phyloP scores from a whole-genome alignment of 495 filamentous ascomycete genomes.

The Lepraria neglecta region DNA sequence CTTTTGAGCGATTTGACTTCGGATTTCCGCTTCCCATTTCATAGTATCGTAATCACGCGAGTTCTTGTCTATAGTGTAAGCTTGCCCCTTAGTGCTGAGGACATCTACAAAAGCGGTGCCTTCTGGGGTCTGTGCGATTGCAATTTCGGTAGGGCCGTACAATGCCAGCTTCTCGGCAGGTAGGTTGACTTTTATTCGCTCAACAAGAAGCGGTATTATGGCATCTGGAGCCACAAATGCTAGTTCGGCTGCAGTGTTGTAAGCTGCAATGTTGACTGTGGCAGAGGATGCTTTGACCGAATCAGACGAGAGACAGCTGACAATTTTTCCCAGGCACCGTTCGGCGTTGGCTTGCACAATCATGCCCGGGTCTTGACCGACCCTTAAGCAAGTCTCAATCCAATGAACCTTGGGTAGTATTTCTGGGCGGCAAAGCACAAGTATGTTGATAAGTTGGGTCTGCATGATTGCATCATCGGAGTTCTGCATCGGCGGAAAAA shows the following conservation, averaged over 20 bases:
- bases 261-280: conserved; percentile 59
- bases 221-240: conserved; percentile 86
- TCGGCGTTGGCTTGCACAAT: conserved; percentile 51
- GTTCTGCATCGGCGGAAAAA: conserved; percentile 51
- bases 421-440: conserved; percentile 71
- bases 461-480: conserved; percentile 39
- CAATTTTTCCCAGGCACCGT: conserved; percentile 44
- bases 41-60: conserved; percentile 88
- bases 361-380: conserved; percentile 72
- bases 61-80: conserved; percentile 66
- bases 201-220: conserved; percentile 68
- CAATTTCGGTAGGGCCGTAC: conserved; percentile 78
- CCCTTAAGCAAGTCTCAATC: conserved; percentile 78
- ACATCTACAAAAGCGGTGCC: conserved; percentile 87
- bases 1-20: conserved; percentile 80
- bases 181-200: conserved; percentile 65
- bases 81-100: conserved; percentile 66
- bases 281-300: neutral
- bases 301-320: conserved; percentile 3
- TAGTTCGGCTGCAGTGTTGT: conserved; percentile 75
- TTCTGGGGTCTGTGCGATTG: conserved; percentile 82
- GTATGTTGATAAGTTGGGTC: conserved; percentile 60
- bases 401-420: conserved; percentile 72
- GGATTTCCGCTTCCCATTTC: conserved; percentile 95
- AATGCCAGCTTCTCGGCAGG: conserved; percentile 55